Conservation (phyloP, 2,329 filamentous ascomycete species). For the Pseudopyrenochaeta lycopersici region DNA sequence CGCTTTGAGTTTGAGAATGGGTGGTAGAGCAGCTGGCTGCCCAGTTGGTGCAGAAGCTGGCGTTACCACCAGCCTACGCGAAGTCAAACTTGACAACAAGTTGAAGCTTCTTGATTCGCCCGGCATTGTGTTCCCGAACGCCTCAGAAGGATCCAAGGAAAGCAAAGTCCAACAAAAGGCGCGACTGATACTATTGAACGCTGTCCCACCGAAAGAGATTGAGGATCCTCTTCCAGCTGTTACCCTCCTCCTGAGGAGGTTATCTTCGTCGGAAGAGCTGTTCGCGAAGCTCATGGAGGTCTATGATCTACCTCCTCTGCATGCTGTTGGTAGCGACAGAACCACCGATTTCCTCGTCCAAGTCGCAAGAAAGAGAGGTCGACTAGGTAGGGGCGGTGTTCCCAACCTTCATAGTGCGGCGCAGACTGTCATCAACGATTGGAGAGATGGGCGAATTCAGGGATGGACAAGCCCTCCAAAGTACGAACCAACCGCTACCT, state of each 20-base stretch:
- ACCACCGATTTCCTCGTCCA: conserved; percentile 94
- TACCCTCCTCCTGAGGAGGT: conserved; percentile 79
- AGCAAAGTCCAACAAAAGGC: conserved; percentile 76
- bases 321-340: conserved; percentile 73
- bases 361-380: conserved; percentile 90
- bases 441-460: conserved; percentile 93
- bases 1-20: conserved; percentile 80
- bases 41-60: conserved; percentile 91
- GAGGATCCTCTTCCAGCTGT: conserved; percentile 91
- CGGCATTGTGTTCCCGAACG: conserved; percentile 89
- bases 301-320: conserved; percentile 84
- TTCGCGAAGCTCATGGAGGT: conserved; percentile 81
- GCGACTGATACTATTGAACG: conserved; percentile 86
- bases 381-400: conserved; percentile 86
- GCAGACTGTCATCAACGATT: conserved; percentile 94
- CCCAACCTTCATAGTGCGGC: conserved; percentile 89
- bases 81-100: conserved; percentile 95
- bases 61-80: conserved; percentile 85
- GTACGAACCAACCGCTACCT: conserved; percentile 63
- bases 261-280: conserved; percentile 76
- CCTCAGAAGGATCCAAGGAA: conserved; percentile 55
- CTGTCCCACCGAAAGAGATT: conserved; percentile 92
- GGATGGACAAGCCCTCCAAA: conserved; percentile 86
- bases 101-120: conserved; percentile 93
- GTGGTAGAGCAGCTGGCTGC: conserved; percentile 75